phyloP scores from a whole-genome alignment of 176 grass and related monocot species.

The Cenchrus fungigraminus region DNA sequence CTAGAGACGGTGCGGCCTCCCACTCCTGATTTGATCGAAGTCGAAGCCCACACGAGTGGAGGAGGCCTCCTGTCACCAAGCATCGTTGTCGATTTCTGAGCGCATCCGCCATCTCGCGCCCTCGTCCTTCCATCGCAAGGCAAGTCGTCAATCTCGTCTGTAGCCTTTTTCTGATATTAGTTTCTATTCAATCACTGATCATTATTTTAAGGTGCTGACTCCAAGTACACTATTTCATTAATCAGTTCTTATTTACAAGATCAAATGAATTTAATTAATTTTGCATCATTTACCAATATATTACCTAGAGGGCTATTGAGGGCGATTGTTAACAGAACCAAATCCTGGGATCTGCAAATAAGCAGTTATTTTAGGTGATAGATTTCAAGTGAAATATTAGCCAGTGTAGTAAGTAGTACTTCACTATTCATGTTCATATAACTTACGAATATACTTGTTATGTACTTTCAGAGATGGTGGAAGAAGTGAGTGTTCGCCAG shows the following conservation, averaged over 20 bases:
- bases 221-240: background rate
- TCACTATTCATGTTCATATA: constrained; percentile 10
- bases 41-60: too few relatives aligned
- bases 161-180: background rate
- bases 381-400: constrained; percentile 18
- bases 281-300: constrained; percentile 1
- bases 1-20: too few relatives aligned
- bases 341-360: constrained; percentile 62
- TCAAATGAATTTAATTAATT: background rate
- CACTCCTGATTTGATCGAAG: too few relatives aligned
- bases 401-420: background rate
- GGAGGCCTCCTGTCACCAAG: too few relatives aligned
- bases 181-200: background rate
- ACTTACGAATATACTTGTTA: background rate
- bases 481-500: background rate
- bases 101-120: too few relatives aligned
- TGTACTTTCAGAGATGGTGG: background rate
- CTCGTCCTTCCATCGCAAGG: too few relatives aligned
- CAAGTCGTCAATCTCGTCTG: too few relatives aligned
- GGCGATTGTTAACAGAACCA: constrained; percentile 50
- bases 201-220: background rate
- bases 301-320: constrained; percentile 62
- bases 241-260: background rate
- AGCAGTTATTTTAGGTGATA: constrained; percentile 34
- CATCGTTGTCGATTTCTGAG: too few relatives aligned